These are phyloP conservation scores for Maudiozyma serrabonitensis DNA, from an alignment of 805 yeast species.

Conservation along the genomic window DNA sequence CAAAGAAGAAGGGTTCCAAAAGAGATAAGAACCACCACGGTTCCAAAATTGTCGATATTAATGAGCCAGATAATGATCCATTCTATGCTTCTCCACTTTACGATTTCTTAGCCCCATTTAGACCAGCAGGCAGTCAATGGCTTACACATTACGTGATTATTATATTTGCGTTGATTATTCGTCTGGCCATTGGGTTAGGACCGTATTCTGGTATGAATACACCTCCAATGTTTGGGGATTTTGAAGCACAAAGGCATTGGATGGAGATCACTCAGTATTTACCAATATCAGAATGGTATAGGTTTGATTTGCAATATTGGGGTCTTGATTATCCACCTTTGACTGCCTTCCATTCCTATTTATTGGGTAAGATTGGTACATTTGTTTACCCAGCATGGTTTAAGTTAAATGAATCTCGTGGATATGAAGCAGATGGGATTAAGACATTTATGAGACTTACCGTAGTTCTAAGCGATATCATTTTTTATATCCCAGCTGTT, in stretches of 20 bases:
- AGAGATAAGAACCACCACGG: not conserved
- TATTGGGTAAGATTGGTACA: constrained; percentile 64
- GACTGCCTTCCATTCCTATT: constrained; percentile 86
- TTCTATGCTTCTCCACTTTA: constrained; percentile 58
- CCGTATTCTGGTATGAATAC: constrained; percentile 64
- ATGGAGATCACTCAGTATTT: constrained; percentile 77
- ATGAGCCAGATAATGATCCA: constrained; percentile 15
- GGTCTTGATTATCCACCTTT: constrained; percentile 96
- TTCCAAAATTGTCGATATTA: not conserved
- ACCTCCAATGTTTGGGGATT: constrained; percentile 87
- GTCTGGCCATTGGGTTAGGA: constrained; percentile 85
- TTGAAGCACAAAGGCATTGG: constrained; percentile 98
- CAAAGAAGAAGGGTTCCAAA: constrained; percentile 1
- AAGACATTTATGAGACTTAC: constrained; percentile 82
- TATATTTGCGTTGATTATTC: constrained; percentile 60
- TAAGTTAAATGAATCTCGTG: constrained; percentile 60
- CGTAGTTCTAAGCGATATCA: constrained; percentile 62
- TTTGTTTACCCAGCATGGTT: constrained; percentile 67
- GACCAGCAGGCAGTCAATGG: constrained; percentile 83
- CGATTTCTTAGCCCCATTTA: constrained; percentile 70
- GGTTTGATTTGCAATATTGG: constrained; percentile 85
- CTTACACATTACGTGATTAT: constrained; percentile 71
- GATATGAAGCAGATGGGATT: constrained; percentile 50
- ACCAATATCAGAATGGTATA: constrained; percentile 77
- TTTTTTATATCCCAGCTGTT: constrained; percentile 73